Evolutionary conservation across 352 stramenopile genomes (phyloP).

Genomic region (Pythium biforme): DNA sequence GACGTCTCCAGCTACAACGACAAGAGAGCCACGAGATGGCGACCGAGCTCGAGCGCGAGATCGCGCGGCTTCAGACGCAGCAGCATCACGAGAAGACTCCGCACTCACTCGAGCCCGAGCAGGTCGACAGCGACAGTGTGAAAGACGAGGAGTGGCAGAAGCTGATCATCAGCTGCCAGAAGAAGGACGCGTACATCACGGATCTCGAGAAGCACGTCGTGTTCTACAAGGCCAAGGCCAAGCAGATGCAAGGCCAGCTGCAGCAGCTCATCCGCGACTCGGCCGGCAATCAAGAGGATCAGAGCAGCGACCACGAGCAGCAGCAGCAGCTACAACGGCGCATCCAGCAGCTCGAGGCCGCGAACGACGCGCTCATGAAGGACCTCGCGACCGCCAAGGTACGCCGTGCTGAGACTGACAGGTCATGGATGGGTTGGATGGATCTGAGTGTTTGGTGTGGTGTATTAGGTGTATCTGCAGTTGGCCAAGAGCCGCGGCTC

Average conservation of each 20-base stretch:
- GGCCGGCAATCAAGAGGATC: constrained; percentile 34
- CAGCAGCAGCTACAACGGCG: constrained; percentile 40
- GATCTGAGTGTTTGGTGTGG: neutral
- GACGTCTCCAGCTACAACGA: constrained; percentile 48
- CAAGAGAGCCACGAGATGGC: constrained; percentile 39
- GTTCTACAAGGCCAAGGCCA: constrained; percentile 86
- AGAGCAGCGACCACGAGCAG: constrained; percentile 27
- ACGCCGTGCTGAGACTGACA: neutral
- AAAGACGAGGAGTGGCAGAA: constrained; percentile 69
- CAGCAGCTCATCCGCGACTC: constrained; percentile 76
- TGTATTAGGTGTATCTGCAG: constrained; percentile 50
- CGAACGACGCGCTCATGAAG: constrained; percentile 75
- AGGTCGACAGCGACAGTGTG: neutral
- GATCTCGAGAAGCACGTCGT: constrained; percentile 83
- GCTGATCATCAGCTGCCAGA: constrained; percentile 61
- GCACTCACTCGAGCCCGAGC: constrained; percentile 22
- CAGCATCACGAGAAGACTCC: neutral
- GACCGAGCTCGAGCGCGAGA: constrained; percentile 40
- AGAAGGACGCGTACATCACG: constrained; percentile 84
- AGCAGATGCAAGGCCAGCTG: constrained; percentile 82
- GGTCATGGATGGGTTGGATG: neutral
- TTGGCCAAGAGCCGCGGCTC: constrained; percentile 45
- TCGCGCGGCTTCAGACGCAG: constrained; percentile 33
- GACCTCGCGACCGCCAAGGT: constrained; percentile 73
- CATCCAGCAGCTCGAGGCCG: constrained; percentile 69